phyloP scores from a whole-genome alignment of 1,139 yeast species.

The Candida sp. region DNA sequence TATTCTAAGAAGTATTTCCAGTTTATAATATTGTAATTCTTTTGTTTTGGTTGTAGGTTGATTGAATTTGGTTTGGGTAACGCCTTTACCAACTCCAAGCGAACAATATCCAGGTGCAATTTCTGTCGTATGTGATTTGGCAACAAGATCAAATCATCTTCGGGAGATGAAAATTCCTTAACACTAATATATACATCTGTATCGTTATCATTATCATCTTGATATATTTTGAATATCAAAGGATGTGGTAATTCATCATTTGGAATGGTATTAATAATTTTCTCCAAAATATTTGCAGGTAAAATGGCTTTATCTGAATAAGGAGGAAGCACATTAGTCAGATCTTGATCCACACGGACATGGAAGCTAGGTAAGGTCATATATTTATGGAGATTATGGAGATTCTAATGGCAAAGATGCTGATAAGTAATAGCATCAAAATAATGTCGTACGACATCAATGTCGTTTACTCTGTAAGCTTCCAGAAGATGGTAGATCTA shows the following conservation, averaged over 20 bases:
- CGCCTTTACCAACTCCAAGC: slow-evolving; percentile 19
- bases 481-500: too few relatives aligned
- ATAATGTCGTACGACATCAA: neutral
- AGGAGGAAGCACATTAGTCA: slow-evolving; percentile 10
- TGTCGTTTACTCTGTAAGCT: neutral
- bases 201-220: slow-evolving; percentile 6
- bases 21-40: slow-evolving; percentile 38
- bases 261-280: slow-evolving; percentile 15
- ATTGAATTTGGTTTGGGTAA: slow-evolving; percentile 44
- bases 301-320: slow-evolving; percentile 45
- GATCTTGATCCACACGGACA: neutral
- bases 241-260: slow-evolving; percentile 47
- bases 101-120: slow-evolving; percentile 15
- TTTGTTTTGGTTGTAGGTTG: slow-evolving; percentile 38
- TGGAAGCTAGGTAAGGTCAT: slow-evolving; percentile 1
- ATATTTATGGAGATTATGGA: too few relatives aligned
- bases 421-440: too few relatives aligned
- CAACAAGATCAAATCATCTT: slow-evolving; percentile 23
- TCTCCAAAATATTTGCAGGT: slow-evolving; percentile 38
- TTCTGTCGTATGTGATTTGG: slow-evolving; percentile 31
- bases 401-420: too few relatives aligned
- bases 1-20: slow-evolving; percentile 59
- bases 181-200: slow-evolving; percentile 40
- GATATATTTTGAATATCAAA: slow-evolving; percentile 36
- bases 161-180: slow-evolving; percentile 43